Evolutionary conservation across 2,329 filamentous ascomycete species (phyloP).

Genomic region (Cercospora zeae-maydis): DNA sequence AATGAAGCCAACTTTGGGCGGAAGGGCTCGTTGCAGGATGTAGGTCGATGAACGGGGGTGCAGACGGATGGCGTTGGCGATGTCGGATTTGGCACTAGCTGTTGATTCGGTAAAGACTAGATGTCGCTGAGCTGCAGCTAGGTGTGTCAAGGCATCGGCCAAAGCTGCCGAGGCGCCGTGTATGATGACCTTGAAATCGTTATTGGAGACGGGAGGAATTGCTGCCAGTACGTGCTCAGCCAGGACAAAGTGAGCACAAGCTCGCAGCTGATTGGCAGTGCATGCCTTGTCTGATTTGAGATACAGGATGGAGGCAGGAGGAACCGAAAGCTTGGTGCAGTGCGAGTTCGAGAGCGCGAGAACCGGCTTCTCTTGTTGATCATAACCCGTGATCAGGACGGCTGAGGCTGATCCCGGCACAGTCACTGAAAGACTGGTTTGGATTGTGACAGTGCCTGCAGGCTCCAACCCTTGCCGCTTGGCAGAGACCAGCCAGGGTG

Average conservation of each 20-base stretch:
- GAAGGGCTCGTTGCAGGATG: conserved; percentile 15
- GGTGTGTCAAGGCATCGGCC: conserved; percentile 4
- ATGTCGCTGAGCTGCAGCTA: not conserved
- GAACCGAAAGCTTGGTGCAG: conserved; percentile 1
- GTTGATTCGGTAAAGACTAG: conserved; percentile 17
- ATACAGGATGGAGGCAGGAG: not conserved
- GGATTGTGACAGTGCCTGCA: not conserved
- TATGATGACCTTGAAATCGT: conserved; percentile 8
- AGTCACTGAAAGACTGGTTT: conserved; percentile 9
- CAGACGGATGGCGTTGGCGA: not conserved
- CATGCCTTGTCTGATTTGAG: not conserved
- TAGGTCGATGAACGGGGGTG: conserved; percentile 18
- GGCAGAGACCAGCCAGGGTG: conserved; percentile 12
- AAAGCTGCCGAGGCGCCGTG: conserved; percentile 18
- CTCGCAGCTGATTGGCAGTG: conserved; percentile 16
- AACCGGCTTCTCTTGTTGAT: conserved; percentile 9
- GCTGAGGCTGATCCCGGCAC: conserved; percentile 9
- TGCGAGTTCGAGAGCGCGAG: conserved; percentile 13
- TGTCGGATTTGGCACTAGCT: not conserved
- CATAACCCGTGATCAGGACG: conserved; percentile 14
- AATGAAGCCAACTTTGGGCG: conserved; percentile 14
- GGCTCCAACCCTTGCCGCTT: not conserved
- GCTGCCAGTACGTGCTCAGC: conserved; percentile 17
- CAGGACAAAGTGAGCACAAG: conserved; percentile 10
- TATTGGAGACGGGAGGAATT: not conserved